Base-by-base conservation (phyloP, 441 rosid species). In the Erysimum pusillum region DNA sequence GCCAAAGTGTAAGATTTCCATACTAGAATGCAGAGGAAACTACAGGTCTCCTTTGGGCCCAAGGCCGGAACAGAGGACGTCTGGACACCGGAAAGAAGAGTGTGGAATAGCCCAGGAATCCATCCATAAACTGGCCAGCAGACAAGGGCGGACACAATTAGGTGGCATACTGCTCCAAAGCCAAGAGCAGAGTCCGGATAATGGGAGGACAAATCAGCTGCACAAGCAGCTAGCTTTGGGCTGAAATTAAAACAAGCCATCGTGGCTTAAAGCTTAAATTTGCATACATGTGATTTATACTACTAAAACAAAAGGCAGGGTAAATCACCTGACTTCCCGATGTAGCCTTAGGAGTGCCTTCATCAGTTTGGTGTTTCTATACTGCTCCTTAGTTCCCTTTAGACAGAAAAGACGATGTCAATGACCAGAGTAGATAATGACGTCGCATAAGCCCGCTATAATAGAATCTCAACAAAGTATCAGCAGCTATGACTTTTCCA, bases 41-140 rank as follows among this genome's bases (percentile, higher is more conserved):
- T 96, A 87, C 99, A 96, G 38, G 94, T 90, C 87, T 93, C 99
- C 84, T 93, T 93, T 34, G 99, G 97, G 79, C 98, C 99, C 88
- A 90, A 82, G 63, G 96, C 90, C 78, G 90, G 81, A 41, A 85
- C 76, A 64, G 97, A 87, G 71, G 90, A 79, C 18, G 89, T 86
- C 84, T 92, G 93, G 79, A 91, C 91, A 82, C 88, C 86, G 10
- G 88, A 82, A 60, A 96, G 89, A 74, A 96, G 90, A 44, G 97
- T 86, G 82, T 86, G 91, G 83, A 96, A 93, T 79, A 96, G 97
- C 62, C 97, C 94, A 51, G 99, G 99, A 81, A 88, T 81, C 99
- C 99, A 96, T 51, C 94, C 97, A 88, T 85, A 83, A 35, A 91
- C 87, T 35, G 99, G 97, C 99, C 99, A 96, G 84, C 86, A 93